Percentiles rank a stretch among this genome's conserved stretches.
phyloP scores from a whole-genome alignment of 148 eudicot species.

The Chenopodium suecicum region DNA sequence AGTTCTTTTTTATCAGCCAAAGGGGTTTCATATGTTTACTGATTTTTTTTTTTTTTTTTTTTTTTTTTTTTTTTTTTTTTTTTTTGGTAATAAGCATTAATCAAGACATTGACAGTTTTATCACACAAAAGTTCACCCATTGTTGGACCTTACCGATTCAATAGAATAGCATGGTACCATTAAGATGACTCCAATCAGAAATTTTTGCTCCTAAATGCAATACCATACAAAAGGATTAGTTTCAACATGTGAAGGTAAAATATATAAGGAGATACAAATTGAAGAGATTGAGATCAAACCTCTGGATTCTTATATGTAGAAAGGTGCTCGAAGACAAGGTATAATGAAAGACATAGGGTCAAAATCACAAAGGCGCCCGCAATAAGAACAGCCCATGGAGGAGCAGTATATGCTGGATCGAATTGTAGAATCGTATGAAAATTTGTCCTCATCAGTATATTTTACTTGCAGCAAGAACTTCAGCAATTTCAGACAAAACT shows the following conservation, averaged over 20 bases:
- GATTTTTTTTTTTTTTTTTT: too few species aligned
- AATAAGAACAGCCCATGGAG: slow-evolving; percentile 72
- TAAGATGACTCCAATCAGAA: slow-evolving; percentile 86
- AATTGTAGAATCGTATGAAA: slow-evolving; percentile 23
- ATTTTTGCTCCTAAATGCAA: slow-evolving; percentile 86
- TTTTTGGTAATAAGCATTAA: not conserved
- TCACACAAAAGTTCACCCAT: not conserved
- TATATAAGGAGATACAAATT: not conserved
- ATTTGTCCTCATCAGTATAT: slow-evolving; percentile 33
- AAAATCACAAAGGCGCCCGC: slow-evolving; percentile 64
- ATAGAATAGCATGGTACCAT: slow-evolving; percentile 97
- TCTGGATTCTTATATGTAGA: slow-evolving; percentile 92
- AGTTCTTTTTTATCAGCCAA: not conserved
- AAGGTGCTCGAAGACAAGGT: slow-evolving; percentile 80
- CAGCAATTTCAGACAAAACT: slow-evolving; percentile 15
- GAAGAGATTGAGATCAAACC: slow-evolving; percentile 36
- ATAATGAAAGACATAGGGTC: slow-evolving; percentile 72
- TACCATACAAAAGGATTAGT: slow-evolving; percentile 10
- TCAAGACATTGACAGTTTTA: not conserved
- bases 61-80: too few species aligned
- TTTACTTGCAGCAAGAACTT: slow-evolving; percentile 18
- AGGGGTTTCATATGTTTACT: not conserved
- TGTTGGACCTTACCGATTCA: slow-evolving; percentile 75
- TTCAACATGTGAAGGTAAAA: not conserved
- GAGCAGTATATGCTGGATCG: slow-evolving; percentile 39